Conservation (phyloP, 805 yeast genomes). For the Candida endomychidarum region DNA sequence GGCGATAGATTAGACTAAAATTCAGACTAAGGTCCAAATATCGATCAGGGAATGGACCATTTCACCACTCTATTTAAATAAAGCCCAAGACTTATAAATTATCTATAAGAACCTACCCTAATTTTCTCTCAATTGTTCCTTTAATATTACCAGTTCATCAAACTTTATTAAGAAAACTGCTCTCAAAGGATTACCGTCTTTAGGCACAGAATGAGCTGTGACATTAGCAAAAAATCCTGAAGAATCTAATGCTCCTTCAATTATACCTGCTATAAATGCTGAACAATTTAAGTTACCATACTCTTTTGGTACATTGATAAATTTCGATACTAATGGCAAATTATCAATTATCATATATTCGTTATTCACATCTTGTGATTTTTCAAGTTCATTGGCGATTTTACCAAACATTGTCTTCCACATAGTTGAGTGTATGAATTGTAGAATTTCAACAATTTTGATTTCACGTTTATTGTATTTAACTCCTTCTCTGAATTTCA, state of each 20-base stretch:
- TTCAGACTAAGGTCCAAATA: too few relatives aligned
- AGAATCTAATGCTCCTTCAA: conserved; percentile 78
- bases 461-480: conserved; percentile 64
- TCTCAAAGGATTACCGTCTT: conserved; percentile 55
- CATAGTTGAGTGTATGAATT: conserved; percentile 67
- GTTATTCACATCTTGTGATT: conserved; percentile 65
- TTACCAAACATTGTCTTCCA: conserved; percentile 77
- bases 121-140: conserved; percentile 39
- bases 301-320: conserved; percentile 76
- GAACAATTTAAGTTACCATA: conserved; percentile 75
- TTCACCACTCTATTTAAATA: too few relatives aligned
- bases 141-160: conserved; percentile 52
- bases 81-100: too few relatives aligned
- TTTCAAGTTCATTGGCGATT: conserved; percentile 72
- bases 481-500: conserved; percentile 64
- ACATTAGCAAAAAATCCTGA: conserved; percentile 73
- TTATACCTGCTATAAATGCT: conserved; percentile 81
- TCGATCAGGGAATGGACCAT: too few relatives aligned
- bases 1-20: too few relatives aligned
- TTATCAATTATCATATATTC: conserved; percentile 80
- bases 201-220: conserved; percentile 77
- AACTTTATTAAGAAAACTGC: conserved; percentile 79
- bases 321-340: conserved; percentile 67
- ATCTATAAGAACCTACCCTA: background rate
- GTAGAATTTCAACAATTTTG: conserved; percentile 63